Evolutionary conservation across 805 yeast species (phyloP).

Genomic region (Candida tammaniensis): DNA sequence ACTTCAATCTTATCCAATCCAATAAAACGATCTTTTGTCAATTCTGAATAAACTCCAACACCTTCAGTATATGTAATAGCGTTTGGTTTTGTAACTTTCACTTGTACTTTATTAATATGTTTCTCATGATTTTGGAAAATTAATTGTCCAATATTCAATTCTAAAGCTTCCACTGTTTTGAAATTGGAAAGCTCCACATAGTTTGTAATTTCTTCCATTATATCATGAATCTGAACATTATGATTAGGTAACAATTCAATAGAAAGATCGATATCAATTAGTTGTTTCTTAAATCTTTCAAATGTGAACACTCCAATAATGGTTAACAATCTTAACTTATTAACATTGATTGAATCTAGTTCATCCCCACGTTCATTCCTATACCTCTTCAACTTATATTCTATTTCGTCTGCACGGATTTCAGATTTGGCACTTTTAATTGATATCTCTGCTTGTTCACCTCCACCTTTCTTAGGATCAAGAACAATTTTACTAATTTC

Average conservation of each 20-base stretch:
- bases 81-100: conserved; percentile 78
- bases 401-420: conserved; percentile 53
- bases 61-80: conserved; percentile 85
- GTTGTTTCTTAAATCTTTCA: conserved; percentile 81
- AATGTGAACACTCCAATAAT: conserved; percentile 93
- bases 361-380: conserved; percentile 12
- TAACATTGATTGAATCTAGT: conserved; percentile 36
- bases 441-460: conserved; percentile 37
- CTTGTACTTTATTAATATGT: conserved; percentile 41
- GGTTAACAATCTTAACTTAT: conserved; percentile 58
- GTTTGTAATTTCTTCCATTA: conserved; percentile 47
- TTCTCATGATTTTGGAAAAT: conserved; percentile 41
- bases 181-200: conserved; percentile 80
- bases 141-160: conserved; percentile 63
- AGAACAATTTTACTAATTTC: conserved; percentile 44
- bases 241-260: conserved; percentile 23
- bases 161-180: conserved; percentile 92
- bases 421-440: conserved; percentile 53
- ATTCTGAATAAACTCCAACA: conserved; percentile 77
- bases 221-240: conserved; percentile 35
- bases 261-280: conserved; percentile 59
- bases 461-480: conserved; percentile 44
- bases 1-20: conserved; percentile 17
- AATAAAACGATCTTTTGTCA: conserved; percentile 43
- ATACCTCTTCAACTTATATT: conserved; percentile 37